phyloP scores from a whole-genome alignment of 371 early-diverging fungal genomes.

The Mucor lusitanicus region DNA sequence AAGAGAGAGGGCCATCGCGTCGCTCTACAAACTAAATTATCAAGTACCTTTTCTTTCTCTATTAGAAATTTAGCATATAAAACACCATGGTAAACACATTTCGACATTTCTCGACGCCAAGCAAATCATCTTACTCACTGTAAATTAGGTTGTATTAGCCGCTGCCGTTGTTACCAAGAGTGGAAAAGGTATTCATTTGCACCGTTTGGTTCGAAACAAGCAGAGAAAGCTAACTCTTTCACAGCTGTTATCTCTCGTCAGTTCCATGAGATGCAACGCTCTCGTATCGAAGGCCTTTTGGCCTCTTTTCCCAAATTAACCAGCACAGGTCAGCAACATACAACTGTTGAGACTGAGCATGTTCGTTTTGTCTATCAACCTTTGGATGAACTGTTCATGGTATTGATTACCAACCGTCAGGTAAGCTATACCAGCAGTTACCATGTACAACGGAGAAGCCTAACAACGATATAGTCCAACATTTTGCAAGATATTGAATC shows the following conservation, averaged over 20 bases:
- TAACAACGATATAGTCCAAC: constrained; percentile 50
- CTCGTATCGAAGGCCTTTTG: constrained; percentile 95
- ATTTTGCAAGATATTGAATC: constrained; percentile 94
- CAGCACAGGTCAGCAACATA: constrained; percentile 90
- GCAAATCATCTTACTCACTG: background rate
- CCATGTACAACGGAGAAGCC: background rate
- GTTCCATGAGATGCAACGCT: constrained; percentile 94
- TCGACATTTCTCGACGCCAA: background rate
- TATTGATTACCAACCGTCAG: constrained; percentile 83
- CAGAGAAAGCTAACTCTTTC: background rate
- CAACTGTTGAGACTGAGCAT: constrained; percentile 94
- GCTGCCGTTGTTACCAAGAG: constrained; percentile 91
- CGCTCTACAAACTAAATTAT: background rate
- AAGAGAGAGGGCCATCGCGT: background rate
- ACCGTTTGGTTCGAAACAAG: background rate
- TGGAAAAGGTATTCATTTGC: constrained; percentile 79
- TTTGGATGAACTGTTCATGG: constrained; percentile 90
- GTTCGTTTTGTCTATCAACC: constrained; percentile 98
- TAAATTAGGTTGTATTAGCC: constrained; percentile 77
- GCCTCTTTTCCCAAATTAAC: constrained; percentile 96
- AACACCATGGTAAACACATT: background rate
- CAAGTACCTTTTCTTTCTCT: background rate
- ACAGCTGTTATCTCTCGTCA: constrained; percentile 95
- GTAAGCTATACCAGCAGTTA: constrained; percentile 7
- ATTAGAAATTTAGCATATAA: background rate